Base-by-base conservation (phyloP, 129 eudicot species). In the Glebionis coronaria region DNA sequence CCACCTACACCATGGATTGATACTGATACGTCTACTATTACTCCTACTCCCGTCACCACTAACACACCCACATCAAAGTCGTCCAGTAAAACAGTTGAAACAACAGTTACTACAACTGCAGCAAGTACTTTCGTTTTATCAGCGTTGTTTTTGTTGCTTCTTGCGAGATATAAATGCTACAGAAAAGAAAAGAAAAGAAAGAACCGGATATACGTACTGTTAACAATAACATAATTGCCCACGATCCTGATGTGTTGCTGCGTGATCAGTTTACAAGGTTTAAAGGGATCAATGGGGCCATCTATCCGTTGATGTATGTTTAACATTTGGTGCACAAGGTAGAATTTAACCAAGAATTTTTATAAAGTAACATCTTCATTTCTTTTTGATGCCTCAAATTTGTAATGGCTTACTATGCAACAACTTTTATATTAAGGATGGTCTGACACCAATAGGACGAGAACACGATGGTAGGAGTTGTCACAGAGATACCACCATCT, bases 31-130 rank as follows among this genome's bases (percentile, higher is more conserved):
- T 70, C 73, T 16, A 61, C 51, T 9, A 67, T 44, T 11, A 49
- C 78, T 8, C 75, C 81, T 14, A 57, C 60, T 59, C 31, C 80
- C 61, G 0, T 72, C 51, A 18, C 66, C 65, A 4, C 59, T 31
- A 31, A 5, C 47, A 49, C 63, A 2, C 67, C 66, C 0, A 0
- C 63, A 10, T 65, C 90, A 38, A 59, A 63, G 12, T 38, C 89
- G 5, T 70, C 91, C 0, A 80, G 65, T 27, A 82, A 80, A 60
- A 79, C 85, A 11, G 83, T 92, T 61, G 86, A 76, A 3, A 83
- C 79, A 21, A 96, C 98, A 27, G 79, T 92, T 59, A 91, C 81
- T 6, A 88, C 78, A 46, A 88, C 98, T 5, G 96, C 95, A 9
- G 98, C 89, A 1, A 80, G 80, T 70, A 80, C 91, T 11, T 54